Base-by-base conservation (phyloP, 805 yeast genomes). In the Kodamaea restingae region DNA sequence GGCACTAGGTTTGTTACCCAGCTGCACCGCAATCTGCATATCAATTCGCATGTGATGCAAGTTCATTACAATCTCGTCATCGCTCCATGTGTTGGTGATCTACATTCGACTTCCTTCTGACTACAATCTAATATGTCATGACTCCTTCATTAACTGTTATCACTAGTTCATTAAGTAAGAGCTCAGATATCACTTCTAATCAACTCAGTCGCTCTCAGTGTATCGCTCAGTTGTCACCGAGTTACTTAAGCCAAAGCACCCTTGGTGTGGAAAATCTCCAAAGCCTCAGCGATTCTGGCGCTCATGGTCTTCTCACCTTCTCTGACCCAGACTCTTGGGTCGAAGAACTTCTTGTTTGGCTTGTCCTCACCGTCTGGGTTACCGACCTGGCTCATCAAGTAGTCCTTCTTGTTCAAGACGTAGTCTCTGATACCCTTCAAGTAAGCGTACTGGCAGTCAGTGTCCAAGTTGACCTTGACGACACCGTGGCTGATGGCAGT, bases 291-390 rank as follows among this genome's bases (percentile, higher is more conserved):
- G 61, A 93, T 76, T 82, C 97, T 87, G 54, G 68, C 72, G 53
- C 81, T 54, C 97, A 93, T 91, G 64, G 97, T 88, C 88, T 88
- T 88, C 80, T 93, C 98, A 80, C 98, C 98, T 76, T 91, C 98
- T 81, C 98, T 90, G 54, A 93, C 97, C 98, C 98, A 93, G 72
- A 90, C 98, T 83, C 98, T 91, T 75, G 98, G 98, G 76, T 93
- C 98, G 67, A 88, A 93, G 88, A 75, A 88, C 78, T 93, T 93
- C 90, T 93, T 93, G 91, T 93, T 93, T 76, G 98, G 98, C 80
- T 88, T 86, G 75, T 93, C 98, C 42, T 75, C 91, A 71, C 98
- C 98, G 15, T 91, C 96, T 74, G 98, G 98, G 95, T 93, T 93
- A 74, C 98, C 98, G 60, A 93, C 96, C 72, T 72, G 85, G 42